Evolutionary conservation across 2,329 filamentous ascomycete genomes (phyloP), one percentile per base, ranked within the genome.

Genomic region (Diplodia intermedia): DNA sequence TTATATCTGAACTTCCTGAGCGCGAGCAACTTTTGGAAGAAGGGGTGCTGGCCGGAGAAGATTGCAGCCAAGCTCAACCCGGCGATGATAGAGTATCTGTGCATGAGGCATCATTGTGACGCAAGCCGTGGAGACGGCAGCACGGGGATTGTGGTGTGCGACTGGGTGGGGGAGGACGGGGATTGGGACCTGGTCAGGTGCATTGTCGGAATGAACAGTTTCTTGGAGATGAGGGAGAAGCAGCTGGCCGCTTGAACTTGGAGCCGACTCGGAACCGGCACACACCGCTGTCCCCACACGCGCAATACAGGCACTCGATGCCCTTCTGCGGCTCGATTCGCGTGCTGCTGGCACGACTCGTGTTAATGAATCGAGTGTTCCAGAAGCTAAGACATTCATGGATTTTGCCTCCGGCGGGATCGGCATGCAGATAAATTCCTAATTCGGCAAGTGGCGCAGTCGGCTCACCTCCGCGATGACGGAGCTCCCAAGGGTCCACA

Each of bases 11-110:
- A 98, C 79, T 98, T 97, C 77, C 79, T 97, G 70, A 93, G 86
- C 72, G 95, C 90, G 0, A 94, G 91, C 78, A 97, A 97, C 81
- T 98, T 98, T 82, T 98, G 94, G 89, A 94, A 92, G 71, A 84
- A 90, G 1, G 89, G 88, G 67, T 97, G 93, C 79, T 99, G 95
- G 95, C 95, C 95, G 0, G 94, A 97, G 79, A 90, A 88, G 75
- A 92, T 99, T 77, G 94, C 95, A 1, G 90, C 88, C 23, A 92
- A 91, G 81, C 85, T 97, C 60, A 98, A 98, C 81, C 91, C 94
- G 20, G 89, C 90, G 1, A 86, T 85, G n/a, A 82, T 86, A 52
- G 83, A 85, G 70, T 87, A 87, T 77, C 74, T 90, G 65, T 88
- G 86, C 72, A 79, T 80, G 70, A 83, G 80, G 68, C 86, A 89